Evolutionary conservation across 1,284 basidiomycete species (phyloP).

Genomic region (Irpex sp.): DNA sequence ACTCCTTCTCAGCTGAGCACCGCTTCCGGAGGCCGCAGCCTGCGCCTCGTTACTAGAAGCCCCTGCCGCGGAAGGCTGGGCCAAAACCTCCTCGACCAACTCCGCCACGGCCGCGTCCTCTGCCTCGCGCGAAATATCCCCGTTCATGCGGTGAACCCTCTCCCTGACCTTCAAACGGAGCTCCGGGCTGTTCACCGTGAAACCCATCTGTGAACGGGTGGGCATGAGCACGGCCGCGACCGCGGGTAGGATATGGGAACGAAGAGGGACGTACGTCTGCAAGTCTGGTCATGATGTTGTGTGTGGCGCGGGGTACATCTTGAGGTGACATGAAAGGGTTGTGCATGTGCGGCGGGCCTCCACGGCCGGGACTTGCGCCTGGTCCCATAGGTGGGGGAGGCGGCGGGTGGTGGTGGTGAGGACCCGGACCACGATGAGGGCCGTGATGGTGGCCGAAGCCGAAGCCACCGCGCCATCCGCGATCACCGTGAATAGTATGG

Average conservation of each 20-base stretch:
- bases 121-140: constrained; percentile 41
- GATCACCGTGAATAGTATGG: constrained; percentile 24
- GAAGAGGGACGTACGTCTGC: constrained; percentile 17
- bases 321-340: constrained; percentile 8
- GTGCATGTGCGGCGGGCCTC: constrained; percentile 1
- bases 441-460: not conserved
- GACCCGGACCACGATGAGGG: not conserved
- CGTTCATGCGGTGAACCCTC: constrained; percentile 37
- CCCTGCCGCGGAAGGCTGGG: constrained; percentile 1
- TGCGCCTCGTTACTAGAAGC: not conserved
- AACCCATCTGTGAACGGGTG: constrained; percentile 59
- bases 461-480: constrained; percentile 6
- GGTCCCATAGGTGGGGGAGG: constrained; percentile 7
- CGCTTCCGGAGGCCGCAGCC: not conserved
- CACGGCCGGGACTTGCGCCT: not conserved
- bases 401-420: not conserved
- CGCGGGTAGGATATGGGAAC: constrained; percentile 3
- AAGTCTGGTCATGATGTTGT: constrained; percentile 20
- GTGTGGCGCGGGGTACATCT: constrained; percentile 12
- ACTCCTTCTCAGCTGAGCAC: constrained; percentile 5
- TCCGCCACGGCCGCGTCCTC: constrained; percentile 48
- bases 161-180: constrained; percentile 49
- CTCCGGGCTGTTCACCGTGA: constrained; percentile 51
- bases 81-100: constrained; percentile 51
- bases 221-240: not conserved